Evolutionary conservation across 1,284 basidiomycete species (phyloP), one percentile per base, ranked within the genome.

Genomic region (Coniophora puteana): DNA sequence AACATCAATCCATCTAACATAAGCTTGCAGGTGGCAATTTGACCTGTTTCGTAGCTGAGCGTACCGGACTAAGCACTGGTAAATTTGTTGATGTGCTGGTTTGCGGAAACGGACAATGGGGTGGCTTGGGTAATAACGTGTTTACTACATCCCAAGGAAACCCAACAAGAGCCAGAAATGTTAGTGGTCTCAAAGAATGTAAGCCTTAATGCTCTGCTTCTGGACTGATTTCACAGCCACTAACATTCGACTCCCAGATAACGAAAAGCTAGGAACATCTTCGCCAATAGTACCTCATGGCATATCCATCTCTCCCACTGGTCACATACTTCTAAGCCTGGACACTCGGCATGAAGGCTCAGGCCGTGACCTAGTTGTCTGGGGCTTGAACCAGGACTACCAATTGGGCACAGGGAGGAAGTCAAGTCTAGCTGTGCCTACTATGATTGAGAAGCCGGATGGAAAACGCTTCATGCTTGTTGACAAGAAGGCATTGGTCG

Each of bases 141-240:
- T 94, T 80, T 69, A 86, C 74, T 52, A 91, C 80, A 48, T 80
- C 82, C 0, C 84, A 87, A 50, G 76, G 80, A 23, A 71, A 72
- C 31, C 92, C 91, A 1, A 69, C 80, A 1, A 79, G 81, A 41
- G 84, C 91, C 16, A 92, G 85, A 66, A 83, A 78, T 33, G 74
- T 96, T 39, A 93, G 89, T 52, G 91, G 92, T 6, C 66, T 95
- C 20, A 66, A 78, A 20, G 92, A 93, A 72, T 94, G 89, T 88
- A 54, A 66, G 82, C 62, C 33, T 27, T 41, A 39, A 33, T 38
- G 6, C 39, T 24, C 8, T 11, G 45, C 14, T 27, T 30, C 3
- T 35, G 28, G 23, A 8, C 20, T 18, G 24, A 47, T 26, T 40
- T 40, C 18, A 30, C 31, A 41, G 30, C 44, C 16, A 46, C 44